A percentile compares a stretch with the other conserved stretches of the same genome.
Evolutionary conservation across 768 basidiomycete species (phyloP).

Genomic region (Termitomyces sp.): DNA sequence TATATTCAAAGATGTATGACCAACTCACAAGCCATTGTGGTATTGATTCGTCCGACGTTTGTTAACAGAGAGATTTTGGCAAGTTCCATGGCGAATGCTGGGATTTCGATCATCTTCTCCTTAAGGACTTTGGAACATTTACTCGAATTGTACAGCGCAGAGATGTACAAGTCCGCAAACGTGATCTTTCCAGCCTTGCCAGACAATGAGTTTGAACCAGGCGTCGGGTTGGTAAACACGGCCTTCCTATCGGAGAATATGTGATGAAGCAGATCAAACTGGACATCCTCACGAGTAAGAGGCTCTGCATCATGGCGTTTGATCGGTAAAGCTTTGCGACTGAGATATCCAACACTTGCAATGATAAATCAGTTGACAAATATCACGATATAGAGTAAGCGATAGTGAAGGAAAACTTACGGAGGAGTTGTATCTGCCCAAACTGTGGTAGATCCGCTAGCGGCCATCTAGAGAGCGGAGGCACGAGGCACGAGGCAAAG

Average conservation of each 20-base stretch:
- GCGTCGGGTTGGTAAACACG: conserved; percentile 66
- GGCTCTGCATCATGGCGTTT: conserved; percentile 82
- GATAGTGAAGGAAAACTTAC: conserved; percentile 29
- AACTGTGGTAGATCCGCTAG: conserved; percentile 22
- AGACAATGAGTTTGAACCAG: conserved; percentile 37
- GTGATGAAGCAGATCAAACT: conserved; percentile 77
- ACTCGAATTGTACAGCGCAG: conserved; percentile 70
- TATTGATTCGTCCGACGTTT: conserved; percentile 89
- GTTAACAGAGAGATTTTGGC: conserved; percentile 81
- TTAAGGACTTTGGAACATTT: conserved; percentile 87
- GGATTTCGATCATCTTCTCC: conserved; percentile 81
- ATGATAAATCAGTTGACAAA: background rate
- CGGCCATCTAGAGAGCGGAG: conserved; percentile 38
- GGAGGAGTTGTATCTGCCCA: conserved; percentile 51
- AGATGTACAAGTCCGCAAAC: conserved; percentile 81
- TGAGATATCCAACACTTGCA: conserved; percentile 51
- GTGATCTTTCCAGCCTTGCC: conserved; percentile 49
- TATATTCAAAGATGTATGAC: conserved; percentile 1
- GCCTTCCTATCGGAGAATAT: conserved; percentile 67
- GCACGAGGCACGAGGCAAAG: conserved; percentile 25
- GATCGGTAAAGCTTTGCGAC: conserved; percentile 69
- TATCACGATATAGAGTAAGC: background rate
- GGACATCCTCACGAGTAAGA: conserved; percentile 77
- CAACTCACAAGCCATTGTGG: conserved; percentile 78
- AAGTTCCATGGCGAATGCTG: conserved; percentile 71